Base-by-base conservation (phyloP, 306 rosid genomes). In the Lagenaria siceraria region DNA sequence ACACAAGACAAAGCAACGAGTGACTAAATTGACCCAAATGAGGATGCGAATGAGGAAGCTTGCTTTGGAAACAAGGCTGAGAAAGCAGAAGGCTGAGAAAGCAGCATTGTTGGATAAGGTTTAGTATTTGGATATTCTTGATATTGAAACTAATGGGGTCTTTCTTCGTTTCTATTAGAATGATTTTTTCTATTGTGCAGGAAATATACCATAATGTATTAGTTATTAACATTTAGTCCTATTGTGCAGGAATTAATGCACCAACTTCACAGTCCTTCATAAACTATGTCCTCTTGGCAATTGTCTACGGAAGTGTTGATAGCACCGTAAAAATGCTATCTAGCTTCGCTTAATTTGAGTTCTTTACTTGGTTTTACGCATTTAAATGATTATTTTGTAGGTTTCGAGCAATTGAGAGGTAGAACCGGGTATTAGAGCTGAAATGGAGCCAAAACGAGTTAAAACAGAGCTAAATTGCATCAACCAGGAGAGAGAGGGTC, bases 1-100 rank as follows among this genome's bases (percentile, higher is more conserved):
- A 69, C 97, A 95, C 89, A 92, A 95, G 87, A 82, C 85, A 75
- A 95, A 95, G 82, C 97, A 95, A 77, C 91, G 98, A 22, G 79
- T 92, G 81, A 92, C 97, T 36, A 95, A 95, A 84, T 90, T 95
- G 97, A 95, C 97, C 78, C 97, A 92, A 75, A 89, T 90, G 97
- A 81, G 96, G 79, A 95, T 95, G 80, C 96, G 97, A 8, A 90
- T 92, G 97, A 92, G 97, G 85, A 92, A 89, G 83, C 96, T 95
- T 89, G 89, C 89, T 76, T 74, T 92, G 83, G 92, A 92, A 83
- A 92, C 97, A 77, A 89, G 97, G 97, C 90, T 80, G 86, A 91
- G 98, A 86, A 86, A 92, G 80, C 92, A 86, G 78, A 95, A 94
- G 87, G 96, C 95, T 2, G 93, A 83, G 85, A 88, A 74, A 29